Conservation (phyloP, 73 alveolate species). For the Tetrahymena malaccensis region DNA sequence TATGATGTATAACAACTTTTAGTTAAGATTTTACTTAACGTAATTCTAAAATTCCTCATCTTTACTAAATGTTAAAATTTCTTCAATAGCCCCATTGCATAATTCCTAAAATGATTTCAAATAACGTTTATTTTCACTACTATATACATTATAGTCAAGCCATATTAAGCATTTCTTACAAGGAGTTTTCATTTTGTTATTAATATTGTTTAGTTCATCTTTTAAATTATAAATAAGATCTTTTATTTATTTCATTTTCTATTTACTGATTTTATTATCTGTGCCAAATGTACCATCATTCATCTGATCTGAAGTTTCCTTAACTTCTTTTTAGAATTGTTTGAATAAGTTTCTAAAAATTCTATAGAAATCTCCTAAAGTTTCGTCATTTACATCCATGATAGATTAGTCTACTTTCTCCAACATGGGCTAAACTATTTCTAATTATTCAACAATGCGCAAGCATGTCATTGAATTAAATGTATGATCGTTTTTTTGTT, state of each 20-base stretch:
- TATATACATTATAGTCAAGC: neutral
- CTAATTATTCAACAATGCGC: neutral
- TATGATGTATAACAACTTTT: neutral
- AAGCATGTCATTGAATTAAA: neutral
- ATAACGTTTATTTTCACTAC: neutral
- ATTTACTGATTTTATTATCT: neutral
- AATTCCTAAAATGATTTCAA: neutral
- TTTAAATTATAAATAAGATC: neutral
- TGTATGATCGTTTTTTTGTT: neutral
- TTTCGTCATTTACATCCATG: neutral
- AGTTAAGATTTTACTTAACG: neutral
- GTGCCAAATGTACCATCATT: neutral
- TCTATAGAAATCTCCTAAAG: neutral
- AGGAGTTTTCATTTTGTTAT: neutral
- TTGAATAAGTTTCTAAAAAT: neutral
- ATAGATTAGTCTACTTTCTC: neutral
- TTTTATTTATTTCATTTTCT: neutral
- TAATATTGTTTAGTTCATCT: neutral
- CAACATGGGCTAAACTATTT: neutral
- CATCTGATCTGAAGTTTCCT: neutral
- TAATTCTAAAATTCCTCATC: neutral
- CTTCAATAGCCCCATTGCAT: neutral
- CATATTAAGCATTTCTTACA: neutral
- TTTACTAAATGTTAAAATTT: neutral
- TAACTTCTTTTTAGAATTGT: neutral